A percentile compares a stretch with the other conserved stretches of the same genome.
Evolutionary conservation across 2,329 filamentous ascomycete genomes (phyloP).

Genomic region (Cryphonectria japonica): DNA sequence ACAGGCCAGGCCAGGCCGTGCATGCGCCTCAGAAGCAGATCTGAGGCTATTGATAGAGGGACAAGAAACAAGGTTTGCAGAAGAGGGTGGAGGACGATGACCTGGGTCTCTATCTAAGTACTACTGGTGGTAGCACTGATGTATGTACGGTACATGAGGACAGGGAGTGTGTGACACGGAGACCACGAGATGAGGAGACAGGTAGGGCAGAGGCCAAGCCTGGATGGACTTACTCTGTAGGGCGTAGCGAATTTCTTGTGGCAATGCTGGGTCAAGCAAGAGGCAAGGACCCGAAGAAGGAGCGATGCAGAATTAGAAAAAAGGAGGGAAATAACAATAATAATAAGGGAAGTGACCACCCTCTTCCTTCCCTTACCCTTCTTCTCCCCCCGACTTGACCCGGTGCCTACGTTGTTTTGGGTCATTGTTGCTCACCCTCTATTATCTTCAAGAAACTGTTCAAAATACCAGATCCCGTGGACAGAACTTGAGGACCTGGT

Average conservation of each 20-base stretch:
- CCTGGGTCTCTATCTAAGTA: neutral
- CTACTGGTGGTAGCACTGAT: neutral
- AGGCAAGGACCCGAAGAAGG: neutral
- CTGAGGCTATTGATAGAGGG: neutral
- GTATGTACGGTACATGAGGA: too few relatives aligned
- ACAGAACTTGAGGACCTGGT: neutral
- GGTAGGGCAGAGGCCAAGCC: neutral
- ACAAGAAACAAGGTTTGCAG: neutral
- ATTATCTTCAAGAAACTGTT: neutral
- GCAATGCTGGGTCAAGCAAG: neutral
- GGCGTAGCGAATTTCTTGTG: neutral
- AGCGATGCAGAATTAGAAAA: neutral
- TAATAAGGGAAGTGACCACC: neutral
- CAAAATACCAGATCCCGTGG: constrained; percentile 3
- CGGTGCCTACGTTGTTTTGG: neutral
- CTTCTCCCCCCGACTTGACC: neutral
- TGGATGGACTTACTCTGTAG: constrained; percentile 1
- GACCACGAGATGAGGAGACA: neutral
- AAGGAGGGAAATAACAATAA: neutral
- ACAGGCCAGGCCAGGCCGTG: neutral
- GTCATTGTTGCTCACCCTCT: neutral
- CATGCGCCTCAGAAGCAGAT: neutral
- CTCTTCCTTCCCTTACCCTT: neutral
- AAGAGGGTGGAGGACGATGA: neutral
- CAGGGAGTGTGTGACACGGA: neutral